Base-by-base conservation (phyloP, 371 early-diverging fungal genomes). In the Dinochytrium kinnereticum region DNA sequence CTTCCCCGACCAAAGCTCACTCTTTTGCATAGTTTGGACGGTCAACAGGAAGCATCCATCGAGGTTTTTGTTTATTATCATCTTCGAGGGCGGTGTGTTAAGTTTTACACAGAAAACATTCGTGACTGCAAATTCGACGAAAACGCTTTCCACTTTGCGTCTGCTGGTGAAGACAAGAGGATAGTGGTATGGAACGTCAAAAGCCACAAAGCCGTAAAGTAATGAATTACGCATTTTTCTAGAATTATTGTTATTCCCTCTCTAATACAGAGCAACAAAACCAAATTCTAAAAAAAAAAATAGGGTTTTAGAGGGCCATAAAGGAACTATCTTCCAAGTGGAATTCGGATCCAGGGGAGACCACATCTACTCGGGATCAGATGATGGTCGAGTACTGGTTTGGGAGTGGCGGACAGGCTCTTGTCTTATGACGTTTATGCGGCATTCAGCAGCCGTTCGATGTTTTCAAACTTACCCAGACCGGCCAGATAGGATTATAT, bases 111-210 rank as follows among this genome's bases (percentile, higher is more conserved):
- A 79, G 84, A 79, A 44, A 81, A 77, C 39, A 82, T 86, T 39
- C 79, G 77, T 1, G 71, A 61, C 40, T 80, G 80, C 69, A 66
- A 68, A 34, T 82, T 85, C 59, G 76, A 84, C 39, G 2, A 38
- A 0, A 55, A 64, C 3, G 87, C 81, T 0, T 39, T 36, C 17
- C 51, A 74, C 13, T 59, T 84, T n/a, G 80, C 73, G 0, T 81
- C 85, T 1, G 66, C 72, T n/a, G 84, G 85, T 5, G 81, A 84
- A 15, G 87, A 87, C 57, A 77, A 75, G 50, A 76, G 85, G 13
- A 68, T 86, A 28, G 80, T 85, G 13, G 68, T 87, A 2, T 87
- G 87, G 87, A 81, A 77, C 72, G 51, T 84, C 31, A 72, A 81
- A 51, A 72, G 55, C 15, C 69, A 68, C 31, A 66, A 68, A 49